These are phyloP conservation scores for Penicillium sp. DNA, from an alignment of 2,329 filamentous ascomycete species.

Conservation along the genomic window DNA sequence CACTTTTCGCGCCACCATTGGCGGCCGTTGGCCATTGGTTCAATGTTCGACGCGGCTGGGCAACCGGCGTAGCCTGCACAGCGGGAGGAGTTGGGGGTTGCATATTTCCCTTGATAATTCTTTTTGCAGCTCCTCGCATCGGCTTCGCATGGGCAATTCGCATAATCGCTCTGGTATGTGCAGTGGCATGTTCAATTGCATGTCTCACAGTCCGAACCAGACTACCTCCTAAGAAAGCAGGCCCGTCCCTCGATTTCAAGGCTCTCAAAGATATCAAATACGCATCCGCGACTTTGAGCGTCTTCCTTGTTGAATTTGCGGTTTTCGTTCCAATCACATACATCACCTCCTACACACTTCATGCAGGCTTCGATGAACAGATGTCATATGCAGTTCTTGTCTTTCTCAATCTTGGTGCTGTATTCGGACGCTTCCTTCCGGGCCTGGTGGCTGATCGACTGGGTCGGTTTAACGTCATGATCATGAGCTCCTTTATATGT, in stretches of 20 bases:
- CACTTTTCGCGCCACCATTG: conserved; percentile 33
- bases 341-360: conserved; percentile 19
- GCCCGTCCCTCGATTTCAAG: conserved; percentile 20
- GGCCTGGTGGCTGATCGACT: neutral
- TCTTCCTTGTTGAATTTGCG: neutral
- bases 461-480: neutral
- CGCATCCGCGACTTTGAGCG: conserved; percentile 18
- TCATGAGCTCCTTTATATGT: conserved; percentile 10
- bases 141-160: conserved; percentile 34
- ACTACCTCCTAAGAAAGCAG: conserved; percentile 19
- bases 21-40: conserved; percentile 37
- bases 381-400: neutral
- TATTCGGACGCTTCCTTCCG: neutral
- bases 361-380: conserved; percentile 8
- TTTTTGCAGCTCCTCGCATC: conserved; percentile 26
- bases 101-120: conserved; percentile 35
- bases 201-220: conserved; percentile 22
- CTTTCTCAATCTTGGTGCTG: neutral
- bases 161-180: conserved; percentile 28
- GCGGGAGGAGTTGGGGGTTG: conserved; percentile 36
- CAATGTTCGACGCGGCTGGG: conserved; percentile 27
- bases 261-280: conserved; percentile 25
- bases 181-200: conserved; percentile 18
- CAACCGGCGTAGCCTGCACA: conserved; percentile 36
- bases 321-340: neutral